Conservation (phyloP, 345 rosid genomes). For the Euphorbia pulcherrima region DNA sequence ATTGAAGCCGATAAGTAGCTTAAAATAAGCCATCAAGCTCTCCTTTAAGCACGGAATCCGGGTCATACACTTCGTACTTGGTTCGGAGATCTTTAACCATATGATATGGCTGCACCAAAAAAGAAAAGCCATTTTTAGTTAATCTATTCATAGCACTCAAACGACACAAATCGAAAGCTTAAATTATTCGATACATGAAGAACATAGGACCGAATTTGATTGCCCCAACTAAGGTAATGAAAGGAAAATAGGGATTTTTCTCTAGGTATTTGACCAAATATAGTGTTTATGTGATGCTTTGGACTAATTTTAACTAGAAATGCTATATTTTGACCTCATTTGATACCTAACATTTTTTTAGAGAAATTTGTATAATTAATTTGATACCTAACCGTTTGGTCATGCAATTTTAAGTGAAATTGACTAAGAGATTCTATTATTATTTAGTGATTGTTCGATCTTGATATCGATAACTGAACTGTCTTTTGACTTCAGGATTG, state of each 20-base stretch:
- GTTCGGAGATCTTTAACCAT: conserved; percentile 96
- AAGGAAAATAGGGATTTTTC: no score
- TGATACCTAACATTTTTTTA: no score
- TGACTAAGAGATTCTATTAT: no score
- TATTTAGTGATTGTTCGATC: background rate
- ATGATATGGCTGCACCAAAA: conserved; percentile 63
- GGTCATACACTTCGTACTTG: conserved; percentile 80
- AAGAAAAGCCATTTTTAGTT: background rate
- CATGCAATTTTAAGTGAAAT: no score
- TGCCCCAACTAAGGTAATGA: conserved; percentile 99
- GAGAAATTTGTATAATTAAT: no score
- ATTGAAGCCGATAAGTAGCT: conserved; percentile 78
- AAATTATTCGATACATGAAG: conserved; percentile 58
- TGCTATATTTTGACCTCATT: no score
- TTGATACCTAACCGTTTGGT: no score
- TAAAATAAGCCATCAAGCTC: conserved; percentile 77
- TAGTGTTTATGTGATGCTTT: no score
- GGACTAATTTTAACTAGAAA: no score
- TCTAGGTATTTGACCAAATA: no score
- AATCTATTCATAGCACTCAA: background rate
- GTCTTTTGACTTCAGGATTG: conserved; percentile 29
- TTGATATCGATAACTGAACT: conserved; percentile 10
- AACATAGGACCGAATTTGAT: conserved; percentile 85
- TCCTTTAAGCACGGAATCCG: conserved; percentile 88
- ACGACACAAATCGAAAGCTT: conserved; percentile 7